These are phyloP conservation scores for Ziziphus jujuba DNA, from an alignment of 306 rosid species.

Conservation along the genomic window DNA sequence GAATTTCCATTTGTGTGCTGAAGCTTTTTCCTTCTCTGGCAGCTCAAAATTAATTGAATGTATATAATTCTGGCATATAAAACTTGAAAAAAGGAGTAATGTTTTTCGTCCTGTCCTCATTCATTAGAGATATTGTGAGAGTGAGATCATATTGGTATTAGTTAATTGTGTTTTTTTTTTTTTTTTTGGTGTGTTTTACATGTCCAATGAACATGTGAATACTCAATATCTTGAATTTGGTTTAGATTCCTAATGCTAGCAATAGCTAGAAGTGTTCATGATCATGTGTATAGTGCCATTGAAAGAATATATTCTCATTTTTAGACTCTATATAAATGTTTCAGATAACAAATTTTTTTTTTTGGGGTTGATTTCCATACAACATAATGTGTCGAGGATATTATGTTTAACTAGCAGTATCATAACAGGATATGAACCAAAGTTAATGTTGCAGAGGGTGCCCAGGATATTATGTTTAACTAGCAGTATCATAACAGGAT, in stretches of 20 bases:
- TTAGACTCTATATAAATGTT: neutral
- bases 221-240: too few relatives aligned
- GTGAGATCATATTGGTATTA: neutral
- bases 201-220: too few relatives aligned
- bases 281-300: too few relatives aligned
- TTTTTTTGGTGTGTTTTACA: too few relatives aligned
- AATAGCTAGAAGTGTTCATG: too few relatives aligned
- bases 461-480: conserved; percentile 34
- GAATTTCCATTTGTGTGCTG: neutral
- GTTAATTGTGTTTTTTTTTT: neutral
- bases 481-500: conserved; percentile 62
- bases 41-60: neutral
- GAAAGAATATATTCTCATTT: neutral
- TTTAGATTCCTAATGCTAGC: too few relatives aligned
- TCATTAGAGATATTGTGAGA: neutral
- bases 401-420: conserved; percentile 49
- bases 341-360: neutral
- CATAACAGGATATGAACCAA: conserved; percentile 67
- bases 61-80: too few relatives aligned
- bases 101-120: too few relatives aligned
- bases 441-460: conserved; percentile 83
- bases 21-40: neutral
- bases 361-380: neutral
- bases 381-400: conserved; percentile 14
- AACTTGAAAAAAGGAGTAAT: too few relatives aligned